Percentiles rank a stretch among this genome's conserved stretches.
Evolutionary conservation across 1,284 basidiomycete species (phyloP).

Genomic region (Cutaneotrichosporon curvatum): DNA sequence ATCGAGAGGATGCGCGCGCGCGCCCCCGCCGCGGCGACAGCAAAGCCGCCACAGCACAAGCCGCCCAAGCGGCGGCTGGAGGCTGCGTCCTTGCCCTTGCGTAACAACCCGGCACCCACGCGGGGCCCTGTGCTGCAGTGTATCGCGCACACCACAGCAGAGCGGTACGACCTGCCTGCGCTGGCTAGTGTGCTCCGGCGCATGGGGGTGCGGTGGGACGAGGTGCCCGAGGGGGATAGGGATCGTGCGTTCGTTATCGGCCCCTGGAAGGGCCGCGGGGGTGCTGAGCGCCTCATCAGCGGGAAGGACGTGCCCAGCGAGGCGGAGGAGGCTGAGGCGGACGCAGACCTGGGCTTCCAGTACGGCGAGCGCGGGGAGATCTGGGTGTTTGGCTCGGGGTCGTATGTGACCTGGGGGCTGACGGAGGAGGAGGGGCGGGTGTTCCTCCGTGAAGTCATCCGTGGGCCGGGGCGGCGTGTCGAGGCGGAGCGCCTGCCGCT

Average conservation of each 20-base stretch:
- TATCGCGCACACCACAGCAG: constrained; percentile 46
- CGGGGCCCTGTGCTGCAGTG: constrained; percentile 45
- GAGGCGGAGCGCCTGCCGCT: constrained; percentile 55
- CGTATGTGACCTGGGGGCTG: constrained; percentile 80
- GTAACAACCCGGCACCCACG: constrained; percentile 38
- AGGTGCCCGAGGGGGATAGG: constrained; percentile 42
- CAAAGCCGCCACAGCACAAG: constrained; percentile 29
- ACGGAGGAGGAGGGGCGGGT: constrained; percentile 65
- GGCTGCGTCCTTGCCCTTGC: constrained; percentile 42
- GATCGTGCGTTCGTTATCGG: constrained; percentile 43
- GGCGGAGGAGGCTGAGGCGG: constrained; percentile 13
- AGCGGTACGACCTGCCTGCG: constrained; percentile 40
- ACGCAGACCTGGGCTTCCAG: constrained; percentile 34
- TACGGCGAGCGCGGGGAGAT: constrained; percentile 69
- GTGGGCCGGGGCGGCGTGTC: constrained; percentile 47
- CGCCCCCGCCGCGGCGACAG: background rate
- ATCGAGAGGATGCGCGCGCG: background rate
- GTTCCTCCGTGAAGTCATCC: constrained; percentile 62
- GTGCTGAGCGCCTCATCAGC: constrained; percentile 33
- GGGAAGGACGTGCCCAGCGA: constrained; percentile 28
- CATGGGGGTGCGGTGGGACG: constrained; percentile 40
- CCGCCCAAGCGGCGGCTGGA: constrained; percentile 45
- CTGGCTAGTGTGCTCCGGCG: constrained; percentile 29
- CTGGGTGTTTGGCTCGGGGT: constrained; percentile 77
- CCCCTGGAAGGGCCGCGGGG: constrained; percentile 43